Base-by-base conservation (phyloP, 78 protist genomes). In the Dictyostelium citrinum region DNA sequence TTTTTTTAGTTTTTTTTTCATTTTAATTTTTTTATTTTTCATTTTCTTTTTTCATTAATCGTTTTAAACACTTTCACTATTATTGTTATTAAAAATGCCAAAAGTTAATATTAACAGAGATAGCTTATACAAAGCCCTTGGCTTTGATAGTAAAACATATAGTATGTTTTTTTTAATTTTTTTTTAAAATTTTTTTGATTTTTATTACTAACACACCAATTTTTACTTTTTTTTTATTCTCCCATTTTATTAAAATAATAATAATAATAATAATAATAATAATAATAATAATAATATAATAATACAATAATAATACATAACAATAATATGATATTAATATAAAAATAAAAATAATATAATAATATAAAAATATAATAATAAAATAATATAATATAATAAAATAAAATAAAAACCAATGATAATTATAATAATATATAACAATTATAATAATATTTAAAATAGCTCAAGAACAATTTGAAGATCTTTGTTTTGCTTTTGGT, bases 401-500 rank as follows among this genome's bases (percentile, higher is more conserved):
- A 37, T 37, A 37, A 37, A 4, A 37, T 4, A 4, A 37, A 37
- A 4, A 37, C 1, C 3, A 37, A 37, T 37, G 3, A 37, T 37
- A 37, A 37, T 37, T 4, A 37, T 37, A 39, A 39, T 39, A 39
- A 39, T 39, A 39, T n/a, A 39, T 39, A 39, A 39, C 5, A 39
- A 39, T 39, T 0, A 49, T 49, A 29, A n/a, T 16, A 11, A 67
- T 5, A 29, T n/a, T n/a, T n/a, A n/a, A n/a, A 31, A 39, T 83
- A 80, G 93, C 93, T 64, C 46, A 79, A 29, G 81, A 95, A 10
- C 97, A 97, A 91, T 98, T 98, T 91, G 97, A 95, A 31, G 95
- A 98, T 33, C 95, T 99, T 2, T 98, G 99, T 92, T 99, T 99
- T 58, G 97, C 96, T 37, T 99, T 97, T 70, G 99, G 99, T 31